Conservation (phyloP, 1,284 basidiomycete genomes). For the Polyporus tsugae region DNA sequence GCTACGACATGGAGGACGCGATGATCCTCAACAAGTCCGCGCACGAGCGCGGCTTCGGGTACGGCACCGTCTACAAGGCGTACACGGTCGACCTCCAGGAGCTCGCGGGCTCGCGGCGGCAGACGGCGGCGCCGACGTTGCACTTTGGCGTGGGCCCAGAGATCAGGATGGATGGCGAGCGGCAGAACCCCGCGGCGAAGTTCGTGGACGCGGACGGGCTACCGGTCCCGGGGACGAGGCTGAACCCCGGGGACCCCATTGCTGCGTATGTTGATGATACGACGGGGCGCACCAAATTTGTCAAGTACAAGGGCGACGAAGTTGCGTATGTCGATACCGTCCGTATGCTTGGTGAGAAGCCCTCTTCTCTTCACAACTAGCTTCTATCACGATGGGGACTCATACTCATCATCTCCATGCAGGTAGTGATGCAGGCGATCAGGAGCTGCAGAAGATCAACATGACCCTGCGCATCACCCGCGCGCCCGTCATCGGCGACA, state of each 20-base stretch:
- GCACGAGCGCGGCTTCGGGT: conserved; percentile 97
- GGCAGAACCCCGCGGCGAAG: conserved; percentile 61
- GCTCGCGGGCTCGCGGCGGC: conserved; percentile 69
- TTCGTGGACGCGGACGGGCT: conserved; percentile 89
- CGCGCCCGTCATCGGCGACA: conserved; percentile 98
- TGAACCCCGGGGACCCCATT: conserved; percentile 82
- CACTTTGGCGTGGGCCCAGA: conserved; percentile 92
- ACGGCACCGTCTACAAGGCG: conserved; percentile 97
- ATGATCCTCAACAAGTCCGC: conserved; percentile 99
- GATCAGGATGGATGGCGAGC: conserved; percentile 67
- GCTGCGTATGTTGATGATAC: conserved; percentile 92
- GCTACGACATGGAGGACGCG: conserved; percentile 99
- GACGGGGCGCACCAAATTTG: conserved; percentile 83
- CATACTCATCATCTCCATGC: conserved; percentile 2
- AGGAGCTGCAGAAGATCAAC: conserved; percentile 93
- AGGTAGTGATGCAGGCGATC: conserved; percentile 89
- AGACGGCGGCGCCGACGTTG: conserved; percentile 61
- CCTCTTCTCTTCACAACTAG: neutral
- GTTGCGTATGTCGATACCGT: conserved; percentile 92
- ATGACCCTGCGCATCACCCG: conserved; percentile 95
- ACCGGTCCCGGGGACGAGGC: conserved; percentile 77
- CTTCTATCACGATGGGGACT: too few species aligned
- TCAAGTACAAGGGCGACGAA: conserved; percentile 99
- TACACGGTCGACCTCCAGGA: conserved; percentile 93
- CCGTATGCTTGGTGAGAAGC: conserved; percentile 80